Base-by-base conservation (phyloP, 139 green algal species). In the Chlamydomonas schloesseri region DNA sequence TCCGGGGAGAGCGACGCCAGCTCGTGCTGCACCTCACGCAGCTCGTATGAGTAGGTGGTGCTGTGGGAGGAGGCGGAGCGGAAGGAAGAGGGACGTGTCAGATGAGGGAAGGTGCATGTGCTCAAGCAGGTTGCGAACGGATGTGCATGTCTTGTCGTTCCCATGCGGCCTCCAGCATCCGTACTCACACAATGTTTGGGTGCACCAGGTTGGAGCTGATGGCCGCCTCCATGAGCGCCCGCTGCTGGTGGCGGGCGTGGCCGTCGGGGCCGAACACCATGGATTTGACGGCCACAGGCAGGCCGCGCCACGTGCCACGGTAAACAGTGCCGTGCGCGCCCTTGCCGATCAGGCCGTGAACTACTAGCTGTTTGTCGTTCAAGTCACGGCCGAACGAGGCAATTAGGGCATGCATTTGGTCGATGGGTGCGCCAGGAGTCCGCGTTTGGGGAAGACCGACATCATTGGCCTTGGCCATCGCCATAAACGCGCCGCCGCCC, bases 191-290 rank as follows among this genome's bases (percentile, higher is more conserved):
- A 34, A 91, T 86, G 60, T 91, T 91, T 31, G 69, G 57, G 50
- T 91, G 88, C 58, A 47, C 73, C 67, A 91, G 82, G 75, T 89
- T 89, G 29, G 75, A 78, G 50, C 55, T 72, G 85, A 89, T 89
- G 69, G 85, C 85, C 3, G 85, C 85, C 76, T 89, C 85, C 65
- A 89, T 65, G 0, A 76, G 68, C 31, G 70, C 31, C 36, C 80
- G 76, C 21, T 72, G 70, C 55, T 86, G 75, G 53, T 89, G 75
- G 4, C 68, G 58, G 5, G 57, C 58, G 60, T 53, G 70, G 53
- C 23, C 73, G 34, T 83, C 74, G 5, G 37, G 58, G 33, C 31
- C 57, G 55, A 89, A 86, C 50, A 89, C 73, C 55, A 89, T 77
- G 34, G 76, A 75, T 77, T 89, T 89, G 34, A 89, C 71, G 1